Base-by-base conservation (phyloP, 352 stramenopile species). In the Phytopythium kandeliae region DNA sequence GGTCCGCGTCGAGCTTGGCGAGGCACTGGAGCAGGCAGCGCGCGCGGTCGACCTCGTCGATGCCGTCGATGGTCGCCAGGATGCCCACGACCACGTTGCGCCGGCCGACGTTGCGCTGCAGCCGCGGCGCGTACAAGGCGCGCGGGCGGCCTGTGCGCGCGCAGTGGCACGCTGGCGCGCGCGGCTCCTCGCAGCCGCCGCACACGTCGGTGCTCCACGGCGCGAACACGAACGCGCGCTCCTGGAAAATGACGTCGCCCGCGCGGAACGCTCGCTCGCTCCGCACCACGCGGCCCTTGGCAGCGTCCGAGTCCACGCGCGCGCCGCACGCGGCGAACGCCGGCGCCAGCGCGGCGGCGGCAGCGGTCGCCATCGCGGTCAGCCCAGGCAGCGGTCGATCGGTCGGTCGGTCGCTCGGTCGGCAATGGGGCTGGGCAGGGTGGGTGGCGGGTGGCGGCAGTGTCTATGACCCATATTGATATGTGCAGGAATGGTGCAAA, bases 241-340 rank as follows among this genome's bases (percentile, higher is more conserved):
- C 80, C 48, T 67, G 76, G 60, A 91, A 91, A 48, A 91, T 83
- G 28, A 89, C 74, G 22, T 86, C 71, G 7, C 79, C 79, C 4
- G 77, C 62, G 26, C 69, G 43, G 54, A 89, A 86, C 1, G 54
- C 50, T 15, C 72, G 74, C 51, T 85, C 62, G 30, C 63, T 76
- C 30, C 66, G 63, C 30, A 88, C 77, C n/a, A 88, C 70, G 17
- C 80, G 79, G 45, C 77, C 74, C 61, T 86, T 88, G 30, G 65
- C 51, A 13, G 51, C 40, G 34, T 86, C 70, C 24, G 73, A 63
- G 8, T 53, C 68, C 48, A 89, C 72, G 57, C 64, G 65, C 52
- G 84, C 72, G 58, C 74, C 78, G 54, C 74, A 83, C 10, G 35
- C 53, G 1, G 70, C 65, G 53, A 88, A 88, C 37, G 69, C 37